Base-by-base conservation (phyloP, 495 filamentous ascomycete genomes). In the Daldinia childiae region DNA sequence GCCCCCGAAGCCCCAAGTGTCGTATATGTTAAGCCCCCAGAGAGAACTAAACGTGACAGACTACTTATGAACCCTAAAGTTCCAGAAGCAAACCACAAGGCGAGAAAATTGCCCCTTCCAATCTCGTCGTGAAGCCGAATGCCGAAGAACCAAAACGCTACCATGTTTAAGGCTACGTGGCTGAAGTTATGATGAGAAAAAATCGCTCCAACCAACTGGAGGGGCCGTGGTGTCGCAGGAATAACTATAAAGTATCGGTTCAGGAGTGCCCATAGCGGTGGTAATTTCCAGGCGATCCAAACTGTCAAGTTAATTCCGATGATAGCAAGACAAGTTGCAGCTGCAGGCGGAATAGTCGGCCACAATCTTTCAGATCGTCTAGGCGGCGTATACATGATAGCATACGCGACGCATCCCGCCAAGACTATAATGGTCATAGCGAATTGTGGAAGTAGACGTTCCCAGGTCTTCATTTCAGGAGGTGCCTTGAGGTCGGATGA, bases 81-180 rank as follows among this genome's bases (percentile, higher is more conserved):
- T 43, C 93, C 94, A 3, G 87, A 82, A 0, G 87, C 79, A 39
- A 96, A 72, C 78, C 93, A 96, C 6, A 97, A 81, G 7, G 90
- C 89, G 4, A 99, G 82, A 79, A 98, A 97, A 66, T 89, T 87
- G 41, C 90, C 93, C 19, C 95, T 87, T 43, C 94, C 95, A 59
- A 98, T 86, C 60, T 97, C 90, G 72, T 97, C 94, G 81, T 97
- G 92, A 14, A 95, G 71, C 0, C 79, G 79, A 11, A 79, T 80
- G 38, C 85, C 86, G 26, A 86, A 66, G 68, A 88, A 77, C 80
- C 81, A 86, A 1, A 87, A 74, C 27, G 85, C 75, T 19, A 83
- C 66, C 88, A 95, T 92, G 74, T 98, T 98, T n/a, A 81, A 67
- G 4, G 77, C 71, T 2, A 95, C 76, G 80, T 99, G 95, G 24